Evolutionary conservation across 768 basidiomycete genomes (phyloP), one percentile per base, ranked within the genome.

Genomic region (Clavulina sp.): DNA sequence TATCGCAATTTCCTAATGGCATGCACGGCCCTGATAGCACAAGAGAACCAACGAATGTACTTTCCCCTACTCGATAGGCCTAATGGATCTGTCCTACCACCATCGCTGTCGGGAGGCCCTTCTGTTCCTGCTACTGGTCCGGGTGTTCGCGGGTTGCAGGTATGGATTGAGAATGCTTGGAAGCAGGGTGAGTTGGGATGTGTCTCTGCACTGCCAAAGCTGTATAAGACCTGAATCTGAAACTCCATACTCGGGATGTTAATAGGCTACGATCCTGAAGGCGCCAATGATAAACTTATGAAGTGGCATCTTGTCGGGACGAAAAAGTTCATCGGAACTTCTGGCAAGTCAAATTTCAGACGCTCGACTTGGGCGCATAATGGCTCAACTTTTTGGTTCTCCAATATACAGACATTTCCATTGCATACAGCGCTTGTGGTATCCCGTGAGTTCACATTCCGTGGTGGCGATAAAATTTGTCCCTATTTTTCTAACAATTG

Each of bases 161-260:
- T 54, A 5, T 81, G 80, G 78, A 77, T 95, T 41, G 83, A 93
- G 62, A 68, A 72, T 51, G 88, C 88, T 2, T 95, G 89, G 89
- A 64, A 68, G 33, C 67, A 67, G 32, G 84, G 85, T 79, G 31
- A 9, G 52, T 50, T 33, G 9, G 7, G 23, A 21, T 47, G 16
- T 26, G 16, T 7, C 6, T 48, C 6, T n/a, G 9, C 26, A 47
- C 9, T 19, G n/a, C 40, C 13, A 19, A 44, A n/a, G 57, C 28
- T 41, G 19, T 29, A 28, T n/a, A 41, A 13, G 31, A 26, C 23
- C 32, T 4, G 51, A 43, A 6, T 38, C 36, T 5, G 2, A 41
- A 53, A 9, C 28, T 13, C 26, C 23, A 29, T 23, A 24, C 5
- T 34, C 36, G 1, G 4, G 52, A 51, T 16, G 33, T 48, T 19